A percentile compares a stretch with the other conserved stretches of the same genome.
phyloP scores from a whole-genome alignment of 140 eudicot genomes.

The Cichorium intybus region DNA sequence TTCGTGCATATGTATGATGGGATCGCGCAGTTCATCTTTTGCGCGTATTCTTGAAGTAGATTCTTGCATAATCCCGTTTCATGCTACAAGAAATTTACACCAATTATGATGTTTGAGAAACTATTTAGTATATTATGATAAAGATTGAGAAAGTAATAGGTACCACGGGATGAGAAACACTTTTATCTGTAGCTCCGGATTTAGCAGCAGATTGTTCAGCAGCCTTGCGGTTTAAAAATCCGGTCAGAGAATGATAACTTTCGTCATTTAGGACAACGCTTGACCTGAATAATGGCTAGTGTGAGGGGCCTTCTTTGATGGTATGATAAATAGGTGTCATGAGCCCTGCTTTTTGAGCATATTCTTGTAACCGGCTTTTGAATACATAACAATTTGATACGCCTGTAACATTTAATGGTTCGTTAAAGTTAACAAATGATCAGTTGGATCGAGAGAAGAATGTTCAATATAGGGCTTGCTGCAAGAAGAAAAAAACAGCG shows the following conservation, averaged over 20 bases:
- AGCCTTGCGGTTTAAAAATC: conserved; percentile 80
- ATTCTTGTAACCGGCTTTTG: conserved; percentile 92
- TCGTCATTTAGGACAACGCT: conserved; percentile 57
- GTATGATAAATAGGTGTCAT: conserved; percentile 79
- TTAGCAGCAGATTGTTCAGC: conserved; percentile 98
- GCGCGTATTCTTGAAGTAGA: conserved; percentile 90
- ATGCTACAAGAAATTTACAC: conserved; percentile 44
- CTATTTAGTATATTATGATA: not conserved
- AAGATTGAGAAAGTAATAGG: conserved; percentile 9
- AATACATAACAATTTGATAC: conserved; percentile 85
- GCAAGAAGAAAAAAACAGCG: too few species aligned
- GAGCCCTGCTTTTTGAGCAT: conserved; percentile 75
- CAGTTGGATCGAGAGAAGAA: not conserved
- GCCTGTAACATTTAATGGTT: conserved; percentile 39
- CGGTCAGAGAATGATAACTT: conserved; percentile 80
- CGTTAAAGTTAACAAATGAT: not conserved
- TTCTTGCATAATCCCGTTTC: conserved; percentile 93
- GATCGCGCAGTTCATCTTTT: conserved; percentile 88
- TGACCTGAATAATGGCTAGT: conserved; percentile 85
- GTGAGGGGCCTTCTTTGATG: conserved; percentile 93
- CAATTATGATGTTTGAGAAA: not conserved
- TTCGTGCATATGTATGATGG: conserved; percentile 63
- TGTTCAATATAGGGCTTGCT: too few species aligned
- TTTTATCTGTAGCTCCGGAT: conserved; percentile 43
- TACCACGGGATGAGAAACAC: conserved; percentile 86